Evolutionary conservation across 2,329 filamentous ascomycete genomes (phyloP).

Genomic region (Ascochyta koolunga): DNA sequence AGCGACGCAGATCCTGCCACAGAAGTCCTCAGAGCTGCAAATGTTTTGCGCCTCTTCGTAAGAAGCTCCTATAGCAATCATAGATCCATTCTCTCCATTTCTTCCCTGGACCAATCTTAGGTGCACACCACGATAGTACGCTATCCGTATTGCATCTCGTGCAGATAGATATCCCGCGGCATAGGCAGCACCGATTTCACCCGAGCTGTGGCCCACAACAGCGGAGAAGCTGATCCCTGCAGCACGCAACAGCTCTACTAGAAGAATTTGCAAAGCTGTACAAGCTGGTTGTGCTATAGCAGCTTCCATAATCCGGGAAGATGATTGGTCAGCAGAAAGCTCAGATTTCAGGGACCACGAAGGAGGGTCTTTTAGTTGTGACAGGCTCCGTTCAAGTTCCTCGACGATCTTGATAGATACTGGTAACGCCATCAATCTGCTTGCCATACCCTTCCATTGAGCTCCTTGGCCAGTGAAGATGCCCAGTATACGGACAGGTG

Average conservation of each 20-base stretch:
- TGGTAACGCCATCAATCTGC: constrained; percentile 23
- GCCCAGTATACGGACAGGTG: background rate
- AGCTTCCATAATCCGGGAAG: constrained; percentile 14
- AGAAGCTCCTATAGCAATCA: constrained; percentile 38
- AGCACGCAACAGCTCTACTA: constrained; percentile 26
- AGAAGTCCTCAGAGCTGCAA: constrained; percentile 4
- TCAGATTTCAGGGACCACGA: constrained; percentile 24
- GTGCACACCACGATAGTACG: constrained; percentile 25
- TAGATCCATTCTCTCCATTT: constrained; percentile 30
- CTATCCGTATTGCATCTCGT: constrained; percentile 17
- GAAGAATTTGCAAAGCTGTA: constrained; percentile 31
- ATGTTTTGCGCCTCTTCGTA: background rate
- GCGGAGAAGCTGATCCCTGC: constrained; percentile 16
- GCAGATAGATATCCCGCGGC: constrained; percentile 28
- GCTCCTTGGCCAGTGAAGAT: constrained; percentile 41
- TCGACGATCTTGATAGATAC: constrained; percentile 15
- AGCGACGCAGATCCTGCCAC: constrained; percentile 27
- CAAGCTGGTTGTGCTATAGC: constrained; percentile 29
- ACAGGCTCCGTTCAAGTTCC: constrained; percentile 13
- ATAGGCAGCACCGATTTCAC: constrained; percentile 36
- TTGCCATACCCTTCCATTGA: constrained; percentile 35
- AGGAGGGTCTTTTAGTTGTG: constrained; percentile 12
- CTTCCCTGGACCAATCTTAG: background rate
- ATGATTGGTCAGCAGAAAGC: constrained; percentile 4
- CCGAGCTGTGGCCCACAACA: constrained; percentile 28